A percentile compares a stretch with the other conserved stretches of the same genome.
These are phyloP conservation scores for Capsicum pubescens DNA, from an alignment of 257 asterid species.

Conservation along the genomic window DNA sequence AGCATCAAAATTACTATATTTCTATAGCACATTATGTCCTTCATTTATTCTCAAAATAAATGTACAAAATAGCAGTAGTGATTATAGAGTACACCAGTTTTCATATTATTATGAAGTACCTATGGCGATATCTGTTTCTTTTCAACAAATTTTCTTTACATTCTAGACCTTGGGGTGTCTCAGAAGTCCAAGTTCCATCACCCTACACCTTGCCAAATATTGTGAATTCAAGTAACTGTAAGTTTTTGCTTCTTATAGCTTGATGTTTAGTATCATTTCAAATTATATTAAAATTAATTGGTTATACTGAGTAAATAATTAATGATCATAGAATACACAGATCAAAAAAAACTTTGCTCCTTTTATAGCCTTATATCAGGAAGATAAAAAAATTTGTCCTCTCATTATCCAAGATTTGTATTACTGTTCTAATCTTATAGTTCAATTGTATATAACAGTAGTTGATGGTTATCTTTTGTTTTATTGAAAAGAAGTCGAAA, in stretches of 20 bases:
- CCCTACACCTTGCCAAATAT: too few species aligned
- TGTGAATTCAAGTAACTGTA: neutral
- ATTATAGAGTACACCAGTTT: neutral
- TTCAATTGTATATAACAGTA: too few species aligned
- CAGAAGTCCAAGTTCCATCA: neutral
- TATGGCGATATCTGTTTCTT: neutral
- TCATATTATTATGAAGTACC: neutral
- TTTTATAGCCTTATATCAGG: neutral
- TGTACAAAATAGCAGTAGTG: neutral
- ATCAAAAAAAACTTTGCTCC: neutral
- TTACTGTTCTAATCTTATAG: too few species aligned
- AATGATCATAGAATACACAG: too few species aligned
- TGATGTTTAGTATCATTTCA: neutral
- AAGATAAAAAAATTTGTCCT: too few species aligned
- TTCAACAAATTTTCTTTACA: neutral
- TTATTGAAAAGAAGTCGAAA: too few species aligned
- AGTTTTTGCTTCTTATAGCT: neutral
- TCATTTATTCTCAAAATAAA: neutral
- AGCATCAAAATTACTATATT: too few species aligned
- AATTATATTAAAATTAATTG: neutral
- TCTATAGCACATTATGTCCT: too few species aligned
- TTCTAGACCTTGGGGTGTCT: neutral
- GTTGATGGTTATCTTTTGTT: too few species aligned
- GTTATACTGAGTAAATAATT: neutral
- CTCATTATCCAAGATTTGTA: too few species aligned